These are phyloP conservation scores for Ascochyta rabiei DNA, from an alignment of 2,329 filamentous ascomycete species.

Conservation along the genomic window DNA sequence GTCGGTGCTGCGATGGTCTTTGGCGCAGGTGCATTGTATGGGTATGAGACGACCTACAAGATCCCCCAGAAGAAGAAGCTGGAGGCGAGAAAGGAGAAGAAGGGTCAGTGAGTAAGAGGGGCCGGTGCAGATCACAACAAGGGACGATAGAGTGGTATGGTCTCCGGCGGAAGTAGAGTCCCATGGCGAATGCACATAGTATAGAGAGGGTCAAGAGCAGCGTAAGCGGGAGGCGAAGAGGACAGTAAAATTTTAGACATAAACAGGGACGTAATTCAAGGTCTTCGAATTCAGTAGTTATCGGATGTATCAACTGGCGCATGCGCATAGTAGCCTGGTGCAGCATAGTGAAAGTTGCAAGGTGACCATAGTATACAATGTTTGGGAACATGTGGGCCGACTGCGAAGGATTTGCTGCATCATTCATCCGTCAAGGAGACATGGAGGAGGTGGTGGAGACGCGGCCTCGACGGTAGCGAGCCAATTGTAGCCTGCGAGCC, in stretches of 20 bases:
- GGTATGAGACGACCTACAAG: conserved; percentile 67
- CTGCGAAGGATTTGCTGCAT: background rate
- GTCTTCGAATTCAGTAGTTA: no score
- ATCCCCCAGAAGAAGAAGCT: conserved; percentile 49
- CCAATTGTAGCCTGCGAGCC: conserved; percentile 9
- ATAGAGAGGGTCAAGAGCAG: background rate
- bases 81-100: conserved; percentile 31
- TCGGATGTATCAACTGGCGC: no score
- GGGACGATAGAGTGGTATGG: no score
- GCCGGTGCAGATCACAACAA: no score
- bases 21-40: conserved; percentile 87
- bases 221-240: background rate
- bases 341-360: no score
- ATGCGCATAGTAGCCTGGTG: no score
- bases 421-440: background rate
- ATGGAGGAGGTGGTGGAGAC: conserved; percentile 4
- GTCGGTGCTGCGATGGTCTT: conserved; percentile 87
- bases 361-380: no score
- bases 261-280: no score
- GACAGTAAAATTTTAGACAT: background rate
- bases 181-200: no score
- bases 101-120: conserved; percentile 29
- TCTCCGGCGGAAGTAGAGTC: no score
- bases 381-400: no score
- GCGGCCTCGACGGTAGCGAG: background rate